These are phyloP conservation scores for Ogataea chonburiensis DNA, from an alignment of 805 yeast genomes.

Conservation along the genomic window DNA sequence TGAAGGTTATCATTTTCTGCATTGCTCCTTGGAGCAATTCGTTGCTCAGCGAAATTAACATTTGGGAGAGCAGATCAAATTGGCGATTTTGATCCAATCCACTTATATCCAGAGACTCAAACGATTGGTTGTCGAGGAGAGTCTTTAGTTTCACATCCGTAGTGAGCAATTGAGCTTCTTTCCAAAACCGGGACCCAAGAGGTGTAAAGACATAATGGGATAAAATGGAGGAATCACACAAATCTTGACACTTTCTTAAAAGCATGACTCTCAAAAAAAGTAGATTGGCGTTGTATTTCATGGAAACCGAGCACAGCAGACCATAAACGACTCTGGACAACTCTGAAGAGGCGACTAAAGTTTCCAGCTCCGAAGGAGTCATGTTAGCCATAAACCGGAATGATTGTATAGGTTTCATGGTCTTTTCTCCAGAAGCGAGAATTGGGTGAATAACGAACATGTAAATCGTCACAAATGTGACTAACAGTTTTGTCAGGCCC, in stretches of 20 bases:
- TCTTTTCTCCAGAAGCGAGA: background rate
- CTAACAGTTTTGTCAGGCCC: slow-evolving; percentile 29
- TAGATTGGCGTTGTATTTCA: slow-evolving; percentile 13
- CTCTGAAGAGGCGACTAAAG: background rate
- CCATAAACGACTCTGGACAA: slow-evolving; percentile 1
- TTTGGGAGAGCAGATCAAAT: slow-evolving; percentile 13
- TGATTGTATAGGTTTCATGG: slow-evolving; percentile 17
- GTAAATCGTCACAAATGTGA: slow-evolving; percentile 24
- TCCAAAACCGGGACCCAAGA: slow-evolving; percentile 24
- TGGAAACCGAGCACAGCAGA: slow-evolving; percentile 10
- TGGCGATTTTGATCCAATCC: slow-evolving; percentile 1
- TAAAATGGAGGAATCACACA: slow-evolving; percentile 3
- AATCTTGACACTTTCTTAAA: slow-evolving; percentile 20
- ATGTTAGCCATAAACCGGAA: slow-evolving; percentile 14
- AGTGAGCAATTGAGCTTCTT: background rate
- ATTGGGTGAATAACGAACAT: slow-evolving; percentile 18
- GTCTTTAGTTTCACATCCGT: slow-evolving; percentile 8
- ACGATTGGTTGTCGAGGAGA: slow-evolving; percentile 16
- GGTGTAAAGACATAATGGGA: slow-evolving; percentile 13
- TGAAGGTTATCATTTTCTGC: slow-evolving; percentile 20
- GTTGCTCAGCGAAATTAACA: slow-evolving; percentile 17
- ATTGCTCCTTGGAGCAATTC: slow-evolving; percentile 14
- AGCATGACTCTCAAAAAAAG: slow-evolving; percentile 26
- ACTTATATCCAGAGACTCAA: slow-evolving; percentile 13
- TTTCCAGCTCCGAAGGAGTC: slow-evolving; percentile 16